Percentiles rank a stretch among this genome's conserved stretches.
Conservation (phyloP, 306 rosid species). For the Herpetospermum pedunculosum region DNA sequence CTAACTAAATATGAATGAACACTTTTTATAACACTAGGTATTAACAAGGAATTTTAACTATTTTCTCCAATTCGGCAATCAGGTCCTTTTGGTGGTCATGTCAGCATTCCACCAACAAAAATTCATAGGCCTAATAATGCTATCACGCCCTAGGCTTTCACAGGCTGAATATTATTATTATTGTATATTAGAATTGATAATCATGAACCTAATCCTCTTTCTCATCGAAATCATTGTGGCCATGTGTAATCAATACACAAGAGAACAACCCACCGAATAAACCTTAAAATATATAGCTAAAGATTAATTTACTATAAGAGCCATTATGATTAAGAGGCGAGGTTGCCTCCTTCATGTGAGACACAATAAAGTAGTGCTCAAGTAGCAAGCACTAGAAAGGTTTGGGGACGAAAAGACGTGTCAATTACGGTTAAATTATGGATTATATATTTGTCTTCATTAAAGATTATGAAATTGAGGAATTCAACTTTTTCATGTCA, state of each 20-base stretch:
- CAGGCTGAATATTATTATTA: constrained; percentile 1
- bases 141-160: background rate
- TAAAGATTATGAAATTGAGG: no score
- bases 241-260: constrained; percentile 28
- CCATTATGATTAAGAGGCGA: constrained; percentile 30
- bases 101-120: constrained; percentile 1
- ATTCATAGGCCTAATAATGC: constrained; percentile 7
- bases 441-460: no score
- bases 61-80: background rate
- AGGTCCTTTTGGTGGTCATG: background rate
- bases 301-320: constrained; percentile 20
- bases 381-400: no score
- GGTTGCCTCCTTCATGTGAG: constrained; percentile 45
- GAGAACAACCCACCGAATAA: constrained; percentile 15
- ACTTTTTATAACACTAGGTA: background rate
- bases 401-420: no score
- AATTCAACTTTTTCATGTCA: no score
- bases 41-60: background rate
- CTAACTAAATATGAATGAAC: background rate
- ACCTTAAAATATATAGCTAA: constrained; percentile 21
- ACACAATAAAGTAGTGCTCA: constrained; percentile 39
- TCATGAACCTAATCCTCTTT: constrained; percentile 40
- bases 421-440: no score
- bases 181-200: constrained; percentile 19
- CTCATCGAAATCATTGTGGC: constrained; percentile 44